Conservation (phyloP, 192 early-diverging fungal species). For the Phycomyces nitens region DNA sequence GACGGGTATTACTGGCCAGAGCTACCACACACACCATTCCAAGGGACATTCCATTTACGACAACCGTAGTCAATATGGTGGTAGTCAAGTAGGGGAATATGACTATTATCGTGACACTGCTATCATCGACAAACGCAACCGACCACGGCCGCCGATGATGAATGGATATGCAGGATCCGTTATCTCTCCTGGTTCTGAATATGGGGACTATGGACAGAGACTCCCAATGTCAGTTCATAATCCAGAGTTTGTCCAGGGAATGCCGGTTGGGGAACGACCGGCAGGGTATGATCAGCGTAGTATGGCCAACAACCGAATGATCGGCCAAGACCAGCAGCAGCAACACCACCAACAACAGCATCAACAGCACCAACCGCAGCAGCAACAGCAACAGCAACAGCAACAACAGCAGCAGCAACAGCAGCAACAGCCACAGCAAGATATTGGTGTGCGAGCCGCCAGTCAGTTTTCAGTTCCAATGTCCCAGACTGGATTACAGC, state of each 20-base stretch:
- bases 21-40: conserved; percentile 29
- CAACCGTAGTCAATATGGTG: conserved; percentile 33
- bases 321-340: conserved; percentile 7
- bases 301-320: conserved; percentile 7
- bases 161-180: conserved; percentile 18
- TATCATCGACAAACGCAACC: conserved; percentile 14
- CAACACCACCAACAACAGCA: conserved; percentile 6
- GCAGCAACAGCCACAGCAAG: conserved; percentile 7
- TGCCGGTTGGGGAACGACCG: conserved; percentile 6
- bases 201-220: conserved; percentile 18
- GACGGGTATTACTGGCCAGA: conserved; percentile 39
- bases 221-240: conserved; percentile 16
- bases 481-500: conserved; percentile 21
- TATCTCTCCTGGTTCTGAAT: conserved; percentile 19
- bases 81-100: conserved; percentile 32
- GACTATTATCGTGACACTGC: conserved; percentile 34
- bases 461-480: conserved; percentile 37
- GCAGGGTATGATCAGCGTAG: conserved; percentile 7
- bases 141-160: conserved; percentile 17
- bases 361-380: background rate
- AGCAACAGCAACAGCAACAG: background rate
- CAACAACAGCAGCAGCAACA: conserved; percentile 8
- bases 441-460: conserved; percentile 13
- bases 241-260: conserved; percentile 14
- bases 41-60: conserved; percentile 16